Percentiles rank a stretch among this genome's conserved stretches.
Conservation (phyloP, 2,329 filamentous ascomycete genomes). For the Penicillium sclerotiorum region DNA sequence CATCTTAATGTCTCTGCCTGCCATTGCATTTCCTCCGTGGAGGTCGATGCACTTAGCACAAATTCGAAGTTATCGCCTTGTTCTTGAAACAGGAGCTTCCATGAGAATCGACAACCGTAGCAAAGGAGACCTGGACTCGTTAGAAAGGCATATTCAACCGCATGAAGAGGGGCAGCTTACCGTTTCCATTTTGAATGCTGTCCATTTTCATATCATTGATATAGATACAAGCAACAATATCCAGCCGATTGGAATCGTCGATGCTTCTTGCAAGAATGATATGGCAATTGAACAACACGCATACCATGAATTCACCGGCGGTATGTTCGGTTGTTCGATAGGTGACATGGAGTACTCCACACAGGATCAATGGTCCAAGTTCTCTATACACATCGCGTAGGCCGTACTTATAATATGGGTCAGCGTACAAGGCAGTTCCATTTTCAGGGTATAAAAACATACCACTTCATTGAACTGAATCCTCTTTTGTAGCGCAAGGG, state of each 20-base stretch:
- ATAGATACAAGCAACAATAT: constrained; percentile 73
- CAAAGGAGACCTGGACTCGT: constrained; percentile 72
- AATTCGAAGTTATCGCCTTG: constrained; percentile 78
- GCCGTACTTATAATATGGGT: too few relatives aligned
- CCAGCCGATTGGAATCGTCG: constrained; percentile 68
- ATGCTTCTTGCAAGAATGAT: constrained; percentile 73
- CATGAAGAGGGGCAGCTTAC: constrained; percentile 23
- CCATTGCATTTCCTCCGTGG: constrained; percentile 80
- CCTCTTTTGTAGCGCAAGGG: constrained; percentile 81
- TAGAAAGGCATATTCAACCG: background rate
- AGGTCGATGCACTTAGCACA: constrained; percentile 82
- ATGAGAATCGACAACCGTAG: constrained; percentile 81
- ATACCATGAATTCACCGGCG: constrained; percentile 80
- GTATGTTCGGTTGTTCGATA: constrained; percentile 73
- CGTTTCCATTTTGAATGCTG: constrained; percentile 38
- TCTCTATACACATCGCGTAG: constrained; percentile 67
- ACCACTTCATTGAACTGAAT: constrained; percentile 75
- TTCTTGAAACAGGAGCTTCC: constrained; percentile 86
- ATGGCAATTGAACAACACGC: constrained; percentile 78
- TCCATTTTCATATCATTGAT: constrained; percentile 49
- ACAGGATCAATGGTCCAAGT: constrained; percentile 78
- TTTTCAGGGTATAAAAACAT: constrained; percentile 10
- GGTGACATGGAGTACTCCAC: constrained; percentile 79
- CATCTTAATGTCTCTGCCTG: constrained; percentile 64
- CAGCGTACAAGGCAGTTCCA: too few relatives aligned